A percentile compares a stretch with the other conserved stretches of the same genome.
phyloP scores from a whole-genome alignment of 2,329 filamentous ascomycete genomes.

The Lachnellula willkommii region DNA sequence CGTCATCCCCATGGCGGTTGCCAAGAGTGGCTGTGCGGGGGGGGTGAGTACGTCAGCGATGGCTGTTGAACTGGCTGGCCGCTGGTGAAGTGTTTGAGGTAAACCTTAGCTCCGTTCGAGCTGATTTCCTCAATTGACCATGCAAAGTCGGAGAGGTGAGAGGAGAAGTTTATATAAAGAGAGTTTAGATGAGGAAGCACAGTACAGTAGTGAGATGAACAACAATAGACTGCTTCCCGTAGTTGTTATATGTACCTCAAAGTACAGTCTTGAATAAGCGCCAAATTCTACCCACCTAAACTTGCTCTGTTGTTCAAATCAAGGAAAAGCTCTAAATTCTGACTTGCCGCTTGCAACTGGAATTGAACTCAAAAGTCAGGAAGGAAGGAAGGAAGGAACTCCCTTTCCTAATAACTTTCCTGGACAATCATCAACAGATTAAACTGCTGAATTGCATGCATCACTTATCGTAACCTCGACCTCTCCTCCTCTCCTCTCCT shows the following conservation, averaged over 20 bases:
- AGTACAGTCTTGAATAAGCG: no score
- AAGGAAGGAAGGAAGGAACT: no score
- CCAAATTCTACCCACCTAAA: no score
- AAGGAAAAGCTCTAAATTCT: neutral
- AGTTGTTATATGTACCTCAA: no score
- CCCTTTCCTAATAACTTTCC: neutral
- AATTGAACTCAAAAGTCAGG: neutral
- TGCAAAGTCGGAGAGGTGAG: no score
- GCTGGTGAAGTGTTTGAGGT: neutral
- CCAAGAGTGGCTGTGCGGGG: conserved; percentile 20
- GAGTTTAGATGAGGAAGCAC: no score
- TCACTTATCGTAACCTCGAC: conserved; percentile 3
- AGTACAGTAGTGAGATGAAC: no score
- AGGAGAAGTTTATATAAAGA: no score
- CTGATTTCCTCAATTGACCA: neutral
- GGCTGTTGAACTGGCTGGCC: neutral
- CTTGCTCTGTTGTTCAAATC: neutral
- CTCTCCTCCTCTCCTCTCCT: neutral
- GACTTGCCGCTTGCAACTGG: neutral
- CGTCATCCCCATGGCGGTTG: neutral
- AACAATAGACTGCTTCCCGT: no score
- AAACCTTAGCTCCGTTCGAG: neutral
- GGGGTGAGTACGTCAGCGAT: conserved; percentile 6
- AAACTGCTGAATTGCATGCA: neutral
- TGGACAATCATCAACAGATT: neutral